Base-by-base conservation (phyloP, 163 green algal species). In the Scenedesmus sp. region DNA sequence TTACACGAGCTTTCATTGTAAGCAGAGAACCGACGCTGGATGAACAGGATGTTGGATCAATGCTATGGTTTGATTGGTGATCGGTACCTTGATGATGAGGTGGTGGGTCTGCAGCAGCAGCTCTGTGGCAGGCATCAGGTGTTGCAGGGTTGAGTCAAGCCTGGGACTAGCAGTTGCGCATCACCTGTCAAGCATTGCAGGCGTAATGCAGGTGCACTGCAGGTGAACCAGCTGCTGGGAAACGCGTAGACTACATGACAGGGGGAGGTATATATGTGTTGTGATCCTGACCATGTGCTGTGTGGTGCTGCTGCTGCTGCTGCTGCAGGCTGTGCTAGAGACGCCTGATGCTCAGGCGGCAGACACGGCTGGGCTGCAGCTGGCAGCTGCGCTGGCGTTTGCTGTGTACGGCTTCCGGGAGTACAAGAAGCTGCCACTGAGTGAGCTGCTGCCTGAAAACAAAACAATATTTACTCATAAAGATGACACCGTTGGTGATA, bases 341-440 rank as follows among this genome's bases (percentile, higher is more conserved):
- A 91, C 95, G 8, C 92, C 92, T 0, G 94, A 95, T 10, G 89
- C 94, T 4, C 93, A 96, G 56, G 92, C 96, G 6, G 86, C 87
- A 2, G 97, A 98, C 57, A 96, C 97, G 3, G 97, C 96, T 15
- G 96, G 96, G 0, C 77, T 98, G 67, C 97, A 98, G 93, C 94
- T 99, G 70, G 95, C 96, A 2, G 89, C 98, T 18, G 97, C 95
- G 5, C 83, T 96, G 2, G 96, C 91, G 0, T 96, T 96, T n/a
- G 92, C 92, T 26, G 91, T 99, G 23, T 99, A 98, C 91, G 95
- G 96, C 54, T 94, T 99, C 56, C 94, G 95, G 46, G 95, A 98
- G 82, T 96, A 97, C 88, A 98, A 98, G 93, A 88, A 93, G 2
- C 92, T 98, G 83, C 88, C 64, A 3, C 90, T 99, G 4, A 93